phyloP scores from a whole-genome alignment of 306 rosid species.

The Malus asiatica region DNA sequence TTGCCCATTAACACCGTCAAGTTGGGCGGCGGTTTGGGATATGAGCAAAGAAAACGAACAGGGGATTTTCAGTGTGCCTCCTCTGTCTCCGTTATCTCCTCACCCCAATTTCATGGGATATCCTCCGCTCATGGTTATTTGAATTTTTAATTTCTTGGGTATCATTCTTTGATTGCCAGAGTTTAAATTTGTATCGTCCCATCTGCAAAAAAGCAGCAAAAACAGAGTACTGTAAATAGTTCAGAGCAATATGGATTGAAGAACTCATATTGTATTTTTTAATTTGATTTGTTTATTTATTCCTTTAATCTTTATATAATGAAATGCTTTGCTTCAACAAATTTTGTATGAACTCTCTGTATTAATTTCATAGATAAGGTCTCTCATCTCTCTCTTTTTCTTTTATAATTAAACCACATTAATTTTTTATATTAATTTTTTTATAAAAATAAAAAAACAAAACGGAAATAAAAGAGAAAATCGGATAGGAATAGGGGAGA shows the following conservation, averaged over 20 bases:
- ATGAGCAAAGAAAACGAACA: conserved; percentile 20
- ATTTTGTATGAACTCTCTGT: not conserved
- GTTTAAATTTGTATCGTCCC: not conserved
- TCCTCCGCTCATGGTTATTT: conserved; percentile 26
- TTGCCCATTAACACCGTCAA: conserved; percentile 42
- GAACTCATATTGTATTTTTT: not conserved
- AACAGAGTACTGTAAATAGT: not conserved
- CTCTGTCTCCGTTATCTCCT: conserved; percentile 46
- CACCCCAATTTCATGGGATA: conserved; percentile 18
- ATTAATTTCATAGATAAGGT: too few relatives aligned
- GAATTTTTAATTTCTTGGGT: not conserved
- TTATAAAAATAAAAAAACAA: too few relatives aligned
- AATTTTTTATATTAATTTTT: too few relatives aligned
- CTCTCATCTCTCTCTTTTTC: rapidly evolving
- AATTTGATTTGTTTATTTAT: conserved; percentile 19
- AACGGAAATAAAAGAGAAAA: rapidly evolving
- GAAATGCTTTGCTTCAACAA: not conserved
- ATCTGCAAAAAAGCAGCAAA: not conserved
- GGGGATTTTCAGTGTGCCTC: conserved; percentile 46
- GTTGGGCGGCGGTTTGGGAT: conserved; percentile 46
- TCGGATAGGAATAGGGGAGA: too few relatives aligned
- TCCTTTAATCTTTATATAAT: not conserved
- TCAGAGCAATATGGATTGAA: not conserved
- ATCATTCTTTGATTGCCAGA: not conserved
- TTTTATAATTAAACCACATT: rapidly evolving